These are phyloP conservation scores for Endogone sp. DNA, from an alignment of 192 early-diverging fungal genomes.

Conservation along the genomic window DNA sequence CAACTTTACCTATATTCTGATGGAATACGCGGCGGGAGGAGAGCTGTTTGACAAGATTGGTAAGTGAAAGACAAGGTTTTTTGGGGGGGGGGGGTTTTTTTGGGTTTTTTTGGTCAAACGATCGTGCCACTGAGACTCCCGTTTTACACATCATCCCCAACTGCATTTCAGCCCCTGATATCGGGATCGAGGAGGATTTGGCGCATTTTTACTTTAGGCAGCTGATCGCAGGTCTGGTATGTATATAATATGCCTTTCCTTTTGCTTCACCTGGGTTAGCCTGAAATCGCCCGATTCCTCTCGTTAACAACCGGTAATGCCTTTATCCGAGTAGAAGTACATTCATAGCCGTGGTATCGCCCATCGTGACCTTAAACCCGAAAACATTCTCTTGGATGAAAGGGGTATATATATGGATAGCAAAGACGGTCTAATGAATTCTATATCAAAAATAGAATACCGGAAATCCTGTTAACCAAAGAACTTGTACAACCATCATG, in stretches of 20 bases:
- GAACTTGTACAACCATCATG: too few species aligned
- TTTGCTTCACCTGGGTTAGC: not conserved
- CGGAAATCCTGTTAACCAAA: too few species aligned
- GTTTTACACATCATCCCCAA: not conserved
- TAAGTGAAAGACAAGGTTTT: slow-evolving; percentile 13
- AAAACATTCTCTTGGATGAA: slow-evolving; percentile 71
- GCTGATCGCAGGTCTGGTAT: slow-evolving; percentile 61
- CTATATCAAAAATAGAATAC: too few species aligned
- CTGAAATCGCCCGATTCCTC: not conserved
- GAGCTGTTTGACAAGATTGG: slow-evolving; percentile 74
- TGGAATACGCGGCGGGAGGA: slow-evolving; percentile 66
- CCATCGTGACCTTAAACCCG: slow-evolving; percentile 90
- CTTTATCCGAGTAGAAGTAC: not conserved
- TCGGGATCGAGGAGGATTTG: slow-evolving; percentile 64
- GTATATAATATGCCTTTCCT: too few species aligned
- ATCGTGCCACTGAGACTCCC: not conserved
- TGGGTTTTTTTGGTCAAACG: too few species aligned
- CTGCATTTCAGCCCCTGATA: slow-evolving; percentile 48
- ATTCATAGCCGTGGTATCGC: slow-evolving; percentile 50
- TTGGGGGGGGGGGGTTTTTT: too few species aligned
- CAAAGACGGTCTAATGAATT: not conserved
- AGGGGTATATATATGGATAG: not conserved
- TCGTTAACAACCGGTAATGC: too few species aligned
- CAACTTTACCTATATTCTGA: slow-evolving; percentile 48
- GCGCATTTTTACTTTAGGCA: slow-evolving; percentile 73